These are phyloP conservation scores for Capsella bursapastoris DNA, from an alignment of 345 rosid genomes.

Conservation along the genomic window DNA sequence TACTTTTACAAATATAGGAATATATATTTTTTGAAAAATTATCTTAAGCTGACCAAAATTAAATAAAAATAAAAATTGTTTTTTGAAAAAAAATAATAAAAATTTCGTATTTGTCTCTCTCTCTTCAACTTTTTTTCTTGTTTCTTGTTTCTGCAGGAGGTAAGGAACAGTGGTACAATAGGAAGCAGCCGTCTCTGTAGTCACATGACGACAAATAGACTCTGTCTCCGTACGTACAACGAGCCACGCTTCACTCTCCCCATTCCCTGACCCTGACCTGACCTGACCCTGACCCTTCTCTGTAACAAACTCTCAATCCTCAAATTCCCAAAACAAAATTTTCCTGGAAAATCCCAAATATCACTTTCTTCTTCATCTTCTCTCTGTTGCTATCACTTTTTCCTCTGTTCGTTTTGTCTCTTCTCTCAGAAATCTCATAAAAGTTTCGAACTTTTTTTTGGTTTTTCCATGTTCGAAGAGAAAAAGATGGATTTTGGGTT, in stretches of 20 bases:
- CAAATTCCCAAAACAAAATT: slow-evolving; percentile 8
- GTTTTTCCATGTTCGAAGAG: slow-evolving; percentile 6
- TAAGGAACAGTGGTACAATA: background rate
- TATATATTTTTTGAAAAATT: background rate
- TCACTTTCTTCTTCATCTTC: background rate
- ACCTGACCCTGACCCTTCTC: background rate
- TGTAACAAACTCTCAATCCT: background rate
- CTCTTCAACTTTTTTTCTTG: background rate
- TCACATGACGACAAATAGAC: background rate
- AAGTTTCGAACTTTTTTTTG: background rate
- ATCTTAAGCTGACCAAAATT: background rate
- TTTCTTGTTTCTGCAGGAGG: background rate
- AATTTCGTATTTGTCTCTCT: background rate
- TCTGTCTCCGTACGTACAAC: background rate
- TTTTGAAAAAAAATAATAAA: background rate
- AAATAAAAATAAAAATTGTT: no score
- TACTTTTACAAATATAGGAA: background rate
- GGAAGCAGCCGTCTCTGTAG: background rate
- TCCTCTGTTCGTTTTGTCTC: background rate
- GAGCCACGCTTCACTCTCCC: background rate
- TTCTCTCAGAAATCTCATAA: background rate
- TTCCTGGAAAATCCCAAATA: background rate
- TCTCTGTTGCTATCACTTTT: background rate
- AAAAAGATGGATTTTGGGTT: slow-evolving; percentile 36
- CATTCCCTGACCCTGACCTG: background rate